These are phyloP conservation scores for Cladorrhinum sp. DNA, from an alignment of 2,329 filamentous ascomycete species.

Conservation along the genomic window DNA sequence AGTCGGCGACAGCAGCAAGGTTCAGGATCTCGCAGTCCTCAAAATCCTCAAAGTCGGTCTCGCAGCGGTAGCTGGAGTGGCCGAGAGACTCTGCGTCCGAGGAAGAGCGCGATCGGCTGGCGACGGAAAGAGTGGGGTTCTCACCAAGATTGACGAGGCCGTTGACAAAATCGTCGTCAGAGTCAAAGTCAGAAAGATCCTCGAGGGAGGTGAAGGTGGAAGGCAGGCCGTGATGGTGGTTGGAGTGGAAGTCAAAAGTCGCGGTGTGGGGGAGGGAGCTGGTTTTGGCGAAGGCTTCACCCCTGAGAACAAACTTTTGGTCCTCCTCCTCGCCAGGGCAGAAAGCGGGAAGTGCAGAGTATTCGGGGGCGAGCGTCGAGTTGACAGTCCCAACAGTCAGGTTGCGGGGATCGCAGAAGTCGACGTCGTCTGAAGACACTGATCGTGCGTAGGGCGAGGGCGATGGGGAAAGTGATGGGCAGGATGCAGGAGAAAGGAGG, in stretches of 20 bases:
- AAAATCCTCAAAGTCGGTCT: conserved; percentile 71
- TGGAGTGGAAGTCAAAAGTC: conserved; percentile 51
- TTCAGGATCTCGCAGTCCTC: conserved; percentile 48
- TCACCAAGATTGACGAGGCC: conserved; percentile 66
- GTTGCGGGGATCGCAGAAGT: conserved; percentile 90
- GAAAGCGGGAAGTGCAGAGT: conserved; percentile 61
- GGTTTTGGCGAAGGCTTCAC: conserved; percentile 39
- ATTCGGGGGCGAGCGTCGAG: conserved; percentile 55
- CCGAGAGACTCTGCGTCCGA: conserved; percentile 67
- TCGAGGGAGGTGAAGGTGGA: conserved; percentile 65
- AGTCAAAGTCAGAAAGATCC: conserved; percentile 84
- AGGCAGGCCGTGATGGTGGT: conserved; percentile 60
- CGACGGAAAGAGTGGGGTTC: conserved; percentile 51
- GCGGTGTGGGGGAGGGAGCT: conserved; percentile 32
- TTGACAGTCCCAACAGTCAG: conserved; percentile 67
- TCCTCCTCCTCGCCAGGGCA: conserved; percentile 63
- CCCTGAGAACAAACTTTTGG: conserved; percentile 43
- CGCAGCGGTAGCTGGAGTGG: conserved; percentile 74
- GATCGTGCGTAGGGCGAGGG: conserved; percentile 75
- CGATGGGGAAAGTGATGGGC: conserved; percentile 83
- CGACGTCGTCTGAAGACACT: conserved; percentile 67
- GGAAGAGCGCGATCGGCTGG: conserved; percentile 68
- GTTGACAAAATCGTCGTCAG: conserved; percentile 81
- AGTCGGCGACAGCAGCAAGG: conserved; percentile 55
- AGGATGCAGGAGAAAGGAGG: conserved; percentile 70